Evolutionary conservation across 352 stramenopile species (phyloP).

Genomic region (Phytophthora uliginosa): DNA sequence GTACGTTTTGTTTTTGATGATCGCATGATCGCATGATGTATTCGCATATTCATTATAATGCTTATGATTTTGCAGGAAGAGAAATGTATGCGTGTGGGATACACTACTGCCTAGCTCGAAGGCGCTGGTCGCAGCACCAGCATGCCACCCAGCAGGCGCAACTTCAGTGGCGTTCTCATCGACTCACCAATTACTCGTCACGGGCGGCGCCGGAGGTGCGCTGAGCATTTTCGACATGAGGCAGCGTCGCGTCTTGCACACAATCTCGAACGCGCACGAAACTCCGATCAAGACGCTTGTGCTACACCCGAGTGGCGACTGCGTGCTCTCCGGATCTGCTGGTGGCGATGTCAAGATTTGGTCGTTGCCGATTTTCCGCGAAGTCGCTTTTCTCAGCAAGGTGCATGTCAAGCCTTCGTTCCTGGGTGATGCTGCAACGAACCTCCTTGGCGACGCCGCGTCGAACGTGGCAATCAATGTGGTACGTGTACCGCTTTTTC

Average conservation of each 20-base stretch:
- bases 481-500: conserved; percentile 45
- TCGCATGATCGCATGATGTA: background rate
- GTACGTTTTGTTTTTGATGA: conserved; percentile 46
- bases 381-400: conserved; percentile 79
- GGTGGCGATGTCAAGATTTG: conserved; percentile 91
- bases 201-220: conserved; percentile 77
- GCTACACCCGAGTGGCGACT: conserved; percentile 83
- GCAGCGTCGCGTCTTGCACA: conserved; percentile 88
- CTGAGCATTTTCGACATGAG: conserved; percentile 91
- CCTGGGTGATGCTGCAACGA: conserved; percentile 79
- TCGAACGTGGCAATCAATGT: conserved; percentile 91
- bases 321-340: conserved; percentile 84
- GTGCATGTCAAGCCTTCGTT: conserved; percentile 87
- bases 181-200: conserved; percentile 86
- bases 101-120: conserved; percentile 80
- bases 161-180: conserved; percentile 84
- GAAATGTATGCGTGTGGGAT: conserved; percentile 89
- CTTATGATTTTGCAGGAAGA: conserved; percentile 57
- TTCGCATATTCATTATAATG: conserved; percentile 7
- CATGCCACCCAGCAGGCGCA: conserved; percentile 81
- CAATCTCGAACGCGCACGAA: conserved; percentile 86
- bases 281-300: conserved; percentile 87
- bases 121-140: conserved; percentile 70
- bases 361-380: conserved; percentile 87
- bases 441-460: conserved; percentile 79